Base-by-base conservation (phyloP, 2,329 filamentous ascomycete species). In the Trichoderma koningiopsis region DNA sequence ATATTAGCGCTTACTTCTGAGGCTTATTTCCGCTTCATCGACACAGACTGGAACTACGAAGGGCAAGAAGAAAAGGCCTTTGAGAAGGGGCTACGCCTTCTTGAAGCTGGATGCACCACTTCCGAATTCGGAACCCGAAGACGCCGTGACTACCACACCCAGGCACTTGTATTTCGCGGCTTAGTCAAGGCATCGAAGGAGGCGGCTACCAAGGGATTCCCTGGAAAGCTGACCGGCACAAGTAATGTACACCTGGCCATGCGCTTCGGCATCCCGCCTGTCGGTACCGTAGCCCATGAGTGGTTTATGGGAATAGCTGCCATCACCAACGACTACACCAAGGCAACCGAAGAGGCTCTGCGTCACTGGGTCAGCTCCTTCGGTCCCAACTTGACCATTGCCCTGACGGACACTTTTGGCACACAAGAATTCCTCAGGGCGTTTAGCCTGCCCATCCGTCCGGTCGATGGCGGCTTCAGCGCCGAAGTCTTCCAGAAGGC, bases 261-360 rank as follows among this genome's bases (percentile, higher is more conserved):
- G 93, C 91, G 93, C 75, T 95, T 97, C 80, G 89, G 89, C 56
- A 88, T 97, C 57, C 83, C 89, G 4, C 94, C 96, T 0, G 88
- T 98, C 14, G 96, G 96, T 5, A 99, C 96, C 0, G 87, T 89
- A 2, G 96, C 96, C 0, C 96, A 99, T 77, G 96, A 99, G 81
- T 99, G 96, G 96, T 98, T 97, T 83, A 99, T 99, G 96, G 94
- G 93, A 53, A 95, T 97, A 72, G 96, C 96, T 0, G 94, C 96
- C 49, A 93, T 97, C 74, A 92, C 91, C 5, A 87, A 93, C 72
- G 88, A 97, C 80, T 99, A 99, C 77, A 87, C 89, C 74, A 85
- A 87, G 71, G 94, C 96, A 3, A 97, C 94, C 47, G 93, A 97
- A 78, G 86, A 91, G 72, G 94, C 93, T 0, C 83, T 99, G 73